A percentile compares a stretch with the other conserved stretches of the same genome.
Evolutionary conservation across 768 basidiomycete species (phyloP).

Genomic region (Mycena alexandri): DNA sequence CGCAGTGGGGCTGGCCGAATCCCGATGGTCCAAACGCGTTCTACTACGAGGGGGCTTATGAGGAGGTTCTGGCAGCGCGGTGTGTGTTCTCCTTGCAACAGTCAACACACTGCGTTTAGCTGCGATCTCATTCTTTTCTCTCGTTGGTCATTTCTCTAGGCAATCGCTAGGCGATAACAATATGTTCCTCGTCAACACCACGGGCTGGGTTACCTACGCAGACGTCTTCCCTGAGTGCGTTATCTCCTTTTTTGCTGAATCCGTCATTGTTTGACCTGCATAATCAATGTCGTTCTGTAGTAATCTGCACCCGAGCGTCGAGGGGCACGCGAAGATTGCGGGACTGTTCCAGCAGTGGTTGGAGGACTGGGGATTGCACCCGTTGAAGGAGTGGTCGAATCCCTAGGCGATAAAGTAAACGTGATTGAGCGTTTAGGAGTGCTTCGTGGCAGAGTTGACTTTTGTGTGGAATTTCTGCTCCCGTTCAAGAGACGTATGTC

Average conservation of each 20-base stretch:
- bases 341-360: constrained; percentile 58
- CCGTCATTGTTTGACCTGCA: neutral
- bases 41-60: constrained; percentile 62
- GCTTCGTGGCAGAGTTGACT: too few species aligned
- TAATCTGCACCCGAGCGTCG: constrained; percentile 62
- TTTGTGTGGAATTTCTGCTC: too few species aligned
- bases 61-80: constrained; percentile 56
- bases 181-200: constrained; percentile 67
- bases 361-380: constrained; percentile 58
- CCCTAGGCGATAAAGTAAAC: neutral
- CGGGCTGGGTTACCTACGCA: constrained; percentile 64
- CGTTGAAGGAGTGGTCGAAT: constrained; percentile 31
- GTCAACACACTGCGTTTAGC: too few species aligned
- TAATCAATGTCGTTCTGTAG: constrained; percentile 37
- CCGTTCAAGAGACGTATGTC: too few species aligned
- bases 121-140: neutral
- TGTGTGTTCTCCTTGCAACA: constrained; percentile 32
- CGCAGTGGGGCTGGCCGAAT: constrained; percentile 68
- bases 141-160: constrained; percentile 39
- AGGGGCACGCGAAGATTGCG: constrained; percentile 63
- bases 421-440: too few species aligned
- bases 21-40: constrained; percentile 57
- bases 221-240: constrained; percentile 63
- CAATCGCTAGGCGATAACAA: constrained; percentile 58
- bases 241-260: neutral